Evolutionary conservation across 2,329 filamentous ascomycete genomes (phyloP), one percentile per base, ranked within the genome.

Genomic region (Elsinoe fawcettii): DNA sequence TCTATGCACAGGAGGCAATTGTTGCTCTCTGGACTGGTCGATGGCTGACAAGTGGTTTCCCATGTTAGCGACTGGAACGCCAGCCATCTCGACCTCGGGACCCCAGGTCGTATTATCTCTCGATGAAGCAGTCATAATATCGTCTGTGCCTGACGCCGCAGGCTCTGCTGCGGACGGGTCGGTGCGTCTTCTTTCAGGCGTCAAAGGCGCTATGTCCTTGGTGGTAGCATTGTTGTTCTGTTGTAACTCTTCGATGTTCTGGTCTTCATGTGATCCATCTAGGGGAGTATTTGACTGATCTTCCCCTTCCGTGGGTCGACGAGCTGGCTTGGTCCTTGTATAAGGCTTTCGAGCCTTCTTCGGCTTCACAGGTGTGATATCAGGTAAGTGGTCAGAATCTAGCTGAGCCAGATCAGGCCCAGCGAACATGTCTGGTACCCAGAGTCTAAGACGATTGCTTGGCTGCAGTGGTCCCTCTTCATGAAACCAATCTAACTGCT

Each of bases 401-500:
- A 22, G 2, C 5, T 4, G 18, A n/a, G 25, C 25, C 2, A n/a
- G 9, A 9, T n/a, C 18, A 23, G 49, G 14, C 25, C 34, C 49
- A 2, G 34, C 49, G 20, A 53, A 53, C 30, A 53, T 36, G 7
- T 32, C 46, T 32, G 46, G 46, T 16, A 51, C 46, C 46, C 46
- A 51, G 2, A 32, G 25, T 11, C 46, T 30, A 8, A 51, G 46
- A 18, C 46, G 25, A 18, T 32, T 32, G 30, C 46, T 51, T 6
- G 46, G 46, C 23, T 51, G 12, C 3, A 51, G 46, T 18, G 25
- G 27, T 7, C n/a, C 25, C 8, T 44, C 53, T 11, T 58, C 32
- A 30, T 57, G 54, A 49, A 69, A 75, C 70, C 73, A 76, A 0
- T 65, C 62, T 2, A 74, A 51, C 5, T 67, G 61, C 18, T 63